These are phyloP conservation scores for Grosmannia clavigera DNA, from an alignment of 2,329 filamentous ascomycete genomes.

Conservation along the genomic window DNA sequence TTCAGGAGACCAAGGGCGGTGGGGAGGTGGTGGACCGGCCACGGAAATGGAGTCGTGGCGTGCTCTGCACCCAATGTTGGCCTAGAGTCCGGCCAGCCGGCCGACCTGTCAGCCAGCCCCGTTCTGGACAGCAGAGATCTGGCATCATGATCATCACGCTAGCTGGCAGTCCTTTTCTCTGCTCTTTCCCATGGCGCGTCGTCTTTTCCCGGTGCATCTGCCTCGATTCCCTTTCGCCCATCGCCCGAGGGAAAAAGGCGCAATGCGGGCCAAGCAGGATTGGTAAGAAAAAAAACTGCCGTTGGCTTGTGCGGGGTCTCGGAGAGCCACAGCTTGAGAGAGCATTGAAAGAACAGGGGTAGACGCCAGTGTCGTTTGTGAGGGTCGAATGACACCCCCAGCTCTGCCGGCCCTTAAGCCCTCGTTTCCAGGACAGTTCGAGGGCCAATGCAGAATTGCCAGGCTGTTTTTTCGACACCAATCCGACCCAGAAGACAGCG, in stretches of 20 bases:
- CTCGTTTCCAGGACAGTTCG: background rate
- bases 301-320: background rate
- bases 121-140: background rate
- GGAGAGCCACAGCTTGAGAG: background rate
- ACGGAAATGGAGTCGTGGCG: background rate
- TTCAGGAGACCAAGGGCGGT: background rate
- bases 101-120: background rate
- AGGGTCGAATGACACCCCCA: background rate
- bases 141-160: background rate
- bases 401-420: background rate
- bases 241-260: background rate
- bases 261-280: background rate
- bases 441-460: background rate
- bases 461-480: background rate
- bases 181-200: background rate
- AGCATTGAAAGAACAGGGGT: background rate
- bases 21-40: background rate
- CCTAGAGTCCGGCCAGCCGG: background rate
- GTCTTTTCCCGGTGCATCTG: background rate
- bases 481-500: background rate
- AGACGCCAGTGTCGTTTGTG: constrained; percentile 1
- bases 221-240: constrained; percentile 7
- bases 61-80: background rate
- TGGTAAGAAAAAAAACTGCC: background rate
- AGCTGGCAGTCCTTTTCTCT: background rate